phyloP scores from a whole-genome alignment of 2,329 filamentous ascomycete species.

The Domatiomyces catenatus region DNA sequence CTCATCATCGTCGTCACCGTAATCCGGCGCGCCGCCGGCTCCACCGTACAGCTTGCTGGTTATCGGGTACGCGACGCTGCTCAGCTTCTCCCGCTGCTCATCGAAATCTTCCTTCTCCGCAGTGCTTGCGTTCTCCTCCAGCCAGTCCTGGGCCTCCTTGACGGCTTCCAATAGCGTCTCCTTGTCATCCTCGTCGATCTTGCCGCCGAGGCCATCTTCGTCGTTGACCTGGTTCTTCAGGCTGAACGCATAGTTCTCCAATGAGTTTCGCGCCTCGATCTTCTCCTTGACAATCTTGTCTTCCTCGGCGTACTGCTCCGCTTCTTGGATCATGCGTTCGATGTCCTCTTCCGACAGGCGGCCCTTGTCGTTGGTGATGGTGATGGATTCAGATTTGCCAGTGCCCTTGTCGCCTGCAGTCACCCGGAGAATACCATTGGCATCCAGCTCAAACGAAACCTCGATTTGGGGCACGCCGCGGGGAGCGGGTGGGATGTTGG shows the following conservation, averaged over 20 bases:
- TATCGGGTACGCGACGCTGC: constrained; percentile 91
- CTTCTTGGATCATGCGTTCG: constrained; percentile 96
- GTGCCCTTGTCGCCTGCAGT: constrained; percentile 95
- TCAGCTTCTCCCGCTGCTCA: constrained; percentile 99
- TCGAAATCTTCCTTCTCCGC: constrained; percentile 90
- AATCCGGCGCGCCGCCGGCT: constrained; percentile 45
- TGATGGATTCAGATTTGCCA: constrained; percentile 92
- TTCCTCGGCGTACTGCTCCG: constrained; percentile 97
- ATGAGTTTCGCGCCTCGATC: constrained; percentile 87
- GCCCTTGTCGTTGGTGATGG: constrained; percentile 99
- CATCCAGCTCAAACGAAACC: constrained; percentile 92
- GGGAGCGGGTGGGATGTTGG: constrained; percentile 83
- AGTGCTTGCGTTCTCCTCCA: constrained; percentile 80
- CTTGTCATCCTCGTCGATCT: constrained; percentile 98
- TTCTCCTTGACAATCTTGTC: constrained; percentile 96
- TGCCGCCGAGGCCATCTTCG: constrained; percentile 88
- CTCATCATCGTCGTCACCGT: constrained; percentile 46
- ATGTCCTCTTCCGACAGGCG: constrained; percentile 94
- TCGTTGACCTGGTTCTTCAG: constrained; percentile 99
- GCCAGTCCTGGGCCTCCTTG: constrained; percentile 94
- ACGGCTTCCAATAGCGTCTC: constrained; percentile 86
- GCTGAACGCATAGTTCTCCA: constrained; percentile 98
- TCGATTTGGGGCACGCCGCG: constrained; percentile 97
- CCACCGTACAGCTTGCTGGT: constrained; percentile 90
- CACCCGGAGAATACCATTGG: constrained; percentile 96